phyloP scores from a whole-genome alignment of 805 yeast genomes.

The Candida adriatica region DNA sequence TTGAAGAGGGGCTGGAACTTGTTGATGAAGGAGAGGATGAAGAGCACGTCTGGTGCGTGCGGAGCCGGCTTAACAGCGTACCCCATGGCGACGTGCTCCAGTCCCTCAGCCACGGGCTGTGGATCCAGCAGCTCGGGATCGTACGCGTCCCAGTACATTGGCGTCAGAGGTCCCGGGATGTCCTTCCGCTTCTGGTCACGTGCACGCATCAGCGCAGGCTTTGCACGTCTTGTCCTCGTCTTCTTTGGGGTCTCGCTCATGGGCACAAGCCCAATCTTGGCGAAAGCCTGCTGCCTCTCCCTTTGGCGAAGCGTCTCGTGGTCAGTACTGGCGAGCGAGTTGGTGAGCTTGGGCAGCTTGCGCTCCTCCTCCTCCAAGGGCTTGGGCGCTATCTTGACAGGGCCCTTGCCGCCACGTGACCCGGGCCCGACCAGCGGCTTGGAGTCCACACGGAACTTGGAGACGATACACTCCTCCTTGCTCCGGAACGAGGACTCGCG shows the following conservation, averaged over 20 bases:
- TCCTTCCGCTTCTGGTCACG: conserved; percentile 15
- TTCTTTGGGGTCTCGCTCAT: conserved; percentile 6
- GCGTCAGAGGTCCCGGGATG: conserved; percentile 20
- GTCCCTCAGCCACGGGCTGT: conserved; percentile 2
- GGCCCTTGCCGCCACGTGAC: conserved; percentile 19
- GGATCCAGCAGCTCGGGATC: conserved; percentile 7
- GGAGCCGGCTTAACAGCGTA: conserved; percentile 20
- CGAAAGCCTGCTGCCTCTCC: conserved; percentile 10
- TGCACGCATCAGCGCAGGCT: conserved; percentile 8
- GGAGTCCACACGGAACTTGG: conserved; percentile 22
- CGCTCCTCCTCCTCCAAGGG: not conserved
- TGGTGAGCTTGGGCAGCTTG: not conserved
- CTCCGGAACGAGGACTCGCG: conserved; percentile 13
- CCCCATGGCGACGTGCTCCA: conserved; percentile 19
- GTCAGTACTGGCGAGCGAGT: not conserved
- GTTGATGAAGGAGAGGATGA: conserved; percentile 16
- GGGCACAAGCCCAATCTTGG: conserved; percentile 11
- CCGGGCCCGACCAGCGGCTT: conserved; percentile 23
- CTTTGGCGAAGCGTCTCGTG: conserved; percentile 1
- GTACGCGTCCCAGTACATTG: conserved; percentile 12
- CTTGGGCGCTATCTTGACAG: not conserved
- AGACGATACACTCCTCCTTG: conserved; percentile 18
- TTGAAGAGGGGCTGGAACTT: conserved; percentile 16
- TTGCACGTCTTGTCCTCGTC: conserved; percentile 6
- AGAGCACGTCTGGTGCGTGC: conserved; percentile 18